Evolutionary conservation across 108 stramenopile species (phyloP).

Genomic region (Pseudonitzschia pungens): DNA sequence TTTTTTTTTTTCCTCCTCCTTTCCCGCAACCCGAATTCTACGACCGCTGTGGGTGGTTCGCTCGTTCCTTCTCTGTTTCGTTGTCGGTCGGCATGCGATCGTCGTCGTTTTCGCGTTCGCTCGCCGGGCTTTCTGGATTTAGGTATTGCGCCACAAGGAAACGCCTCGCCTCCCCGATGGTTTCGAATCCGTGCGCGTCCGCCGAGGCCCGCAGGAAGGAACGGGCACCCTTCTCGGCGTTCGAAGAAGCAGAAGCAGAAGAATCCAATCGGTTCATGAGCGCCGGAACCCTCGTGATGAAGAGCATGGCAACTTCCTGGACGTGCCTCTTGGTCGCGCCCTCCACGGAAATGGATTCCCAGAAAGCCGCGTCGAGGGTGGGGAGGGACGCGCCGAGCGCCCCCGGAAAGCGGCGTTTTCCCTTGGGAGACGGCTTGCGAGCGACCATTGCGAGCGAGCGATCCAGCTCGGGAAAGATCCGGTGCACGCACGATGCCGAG

Average conservation of each 20-base stretch:
- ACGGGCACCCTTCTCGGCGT: neutral
- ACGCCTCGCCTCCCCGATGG: neutral
- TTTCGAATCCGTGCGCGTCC: neutral
- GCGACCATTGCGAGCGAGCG: constrained; percentile 24
- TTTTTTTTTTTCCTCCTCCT: too few species aligned
- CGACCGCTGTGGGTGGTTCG: too few species aligned
- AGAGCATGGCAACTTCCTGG: constrained; percentile 25
- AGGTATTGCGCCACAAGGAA: neutral
- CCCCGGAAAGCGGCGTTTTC: constrained; percentile 28
- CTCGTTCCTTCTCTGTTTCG: neutral
- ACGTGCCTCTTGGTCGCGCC: constrained; percentile 22
- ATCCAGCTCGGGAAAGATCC: constrained; percentile 46
- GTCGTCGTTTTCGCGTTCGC: too few species aligned
- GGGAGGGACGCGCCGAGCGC: constrained; percentile 5
- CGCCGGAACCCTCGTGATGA: constrained; percentile 33
- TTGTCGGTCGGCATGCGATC: neutral
- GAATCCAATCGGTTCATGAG: constrained; percentile 21
- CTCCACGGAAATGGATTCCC: constrained; percentile 32
- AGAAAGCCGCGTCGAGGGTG: constrained; percentile 15
- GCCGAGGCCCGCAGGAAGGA: neutral
- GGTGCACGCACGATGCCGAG: constrained; percentile 34
- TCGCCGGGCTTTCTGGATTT: neutral
- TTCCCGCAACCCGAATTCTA: too few species aligned
- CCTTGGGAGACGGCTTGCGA: constrained; percentile 21
- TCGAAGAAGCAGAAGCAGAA: too few species aligned